phyloP scores from a whole-genome alignment of 192 early-diverging fungal genomes.

The Paraglomus occultum region DNA sequence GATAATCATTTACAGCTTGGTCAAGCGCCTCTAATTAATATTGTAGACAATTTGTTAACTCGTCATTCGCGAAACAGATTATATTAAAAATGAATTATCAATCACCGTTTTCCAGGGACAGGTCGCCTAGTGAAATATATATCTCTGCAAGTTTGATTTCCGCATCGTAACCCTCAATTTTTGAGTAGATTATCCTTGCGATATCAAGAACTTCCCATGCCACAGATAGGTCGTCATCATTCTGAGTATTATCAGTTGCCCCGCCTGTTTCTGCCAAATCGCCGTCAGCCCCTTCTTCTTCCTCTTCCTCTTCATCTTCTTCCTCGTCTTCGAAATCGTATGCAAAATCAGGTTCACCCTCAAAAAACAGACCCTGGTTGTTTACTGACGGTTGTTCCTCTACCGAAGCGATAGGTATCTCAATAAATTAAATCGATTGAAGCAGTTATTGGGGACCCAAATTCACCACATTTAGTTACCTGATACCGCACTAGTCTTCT shows the following conservation, averaged over 20 bases:
- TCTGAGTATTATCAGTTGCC: slow-evolving; percentile 22
- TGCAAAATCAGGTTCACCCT: slow-evolving; percentile 57
- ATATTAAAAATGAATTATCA: background rate
- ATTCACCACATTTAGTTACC: too few relatives aligned
- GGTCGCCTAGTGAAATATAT: slow-evolving; percentile 76
- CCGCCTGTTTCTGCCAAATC: slow-evolving; percentile 41
- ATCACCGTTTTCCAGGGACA: slow-evolving; percentile 81
- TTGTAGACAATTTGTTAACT: slow-evolving; percentile 1
- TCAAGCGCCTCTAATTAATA: slow-evolving; percentile 61
- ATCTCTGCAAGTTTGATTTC: slow-evolving; percentile 63
- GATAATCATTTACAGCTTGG: slow-evolving; percentile 61
- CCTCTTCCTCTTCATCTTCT: slow-evolving; percentile 52
- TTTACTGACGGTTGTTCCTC: slow-evolving; percentile 31
- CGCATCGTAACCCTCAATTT: slow-evolving; percentile 45
- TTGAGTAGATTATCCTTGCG: slow-evolving; percentile 77
- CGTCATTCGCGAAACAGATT: slow-evolving; percentile 8
- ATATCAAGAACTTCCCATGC: slow-evolving; percentile 86
- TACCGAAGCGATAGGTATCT: too few relatives aligned
- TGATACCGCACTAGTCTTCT: too few relatives aligned
- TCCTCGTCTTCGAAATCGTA: slow-evolving; percentile 35
- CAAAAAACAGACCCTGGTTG: slow-evolving; percentile 61
- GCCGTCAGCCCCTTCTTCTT: slow-evolving; percentile 44
- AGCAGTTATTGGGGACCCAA: too few relatives aligned
- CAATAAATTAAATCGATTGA: too few relatives aligned
- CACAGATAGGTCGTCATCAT: slow-evolving; percentile 65